These are phyloP conservation scores for Tetracladium setigerum DNA, from an alignment of 495 filamentous ascomycete genomes.

Conservation along the genomic window DNA sequence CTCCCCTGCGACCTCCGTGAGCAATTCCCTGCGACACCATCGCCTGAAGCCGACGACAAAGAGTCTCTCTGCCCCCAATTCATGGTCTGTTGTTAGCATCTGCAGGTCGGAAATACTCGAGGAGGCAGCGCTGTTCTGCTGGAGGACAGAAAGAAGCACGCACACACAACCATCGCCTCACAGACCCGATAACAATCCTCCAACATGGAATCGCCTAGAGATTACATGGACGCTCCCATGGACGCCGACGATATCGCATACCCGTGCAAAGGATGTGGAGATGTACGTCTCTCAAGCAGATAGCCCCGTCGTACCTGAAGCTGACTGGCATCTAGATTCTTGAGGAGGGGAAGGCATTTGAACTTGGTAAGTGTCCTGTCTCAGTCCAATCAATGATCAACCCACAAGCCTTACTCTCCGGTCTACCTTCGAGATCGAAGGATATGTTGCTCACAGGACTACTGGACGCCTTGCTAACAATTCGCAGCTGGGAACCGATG, in stretches of 20 bases:
- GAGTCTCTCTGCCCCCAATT: conserved; percentile 15
- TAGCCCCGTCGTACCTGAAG: conserved; percentile 8
- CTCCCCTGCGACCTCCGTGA: conserved; percentile 14
- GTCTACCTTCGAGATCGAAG: conserved; percentile 1
- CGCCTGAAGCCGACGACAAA: conserved; percentile 4
- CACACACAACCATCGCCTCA: conserved; percentile 1
- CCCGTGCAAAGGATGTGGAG: conserved; percentile 96
- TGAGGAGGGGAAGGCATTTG: conserved; percentile 97
- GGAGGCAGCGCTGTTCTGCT: conserved; percentile 10
- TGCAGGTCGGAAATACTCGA: conserved; percentile 8
- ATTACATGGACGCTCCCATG: conserved; percentile 72
- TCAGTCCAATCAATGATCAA: neutral
- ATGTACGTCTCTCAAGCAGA: conserved; percentile 49
- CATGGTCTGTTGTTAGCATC: conserved; percentile 13
- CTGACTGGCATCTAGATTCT: conserved; percentile 57
- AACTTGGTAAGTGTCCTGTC: conserved; percentile 65
- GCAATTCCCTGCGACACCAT: conserved; percentile 7
- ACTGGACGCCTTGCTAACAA: neutral
- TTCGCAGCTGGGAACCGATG: conserved; percentile 85
- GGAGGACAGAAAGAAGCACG: conserved; percentile 6
- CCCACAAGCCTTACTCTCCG: neutral
- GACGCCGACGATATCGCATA: conserved; percentile 82
- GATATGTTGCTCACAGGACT: conserved; percentile 14
- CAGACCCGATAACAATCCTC: neutral
- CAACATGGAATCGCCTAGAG: conserved; percentile 49